Base-by-base conservation (phyloP, 2,329 filamentous ascomycete species). In the Macrophomina tecta region DNA sequence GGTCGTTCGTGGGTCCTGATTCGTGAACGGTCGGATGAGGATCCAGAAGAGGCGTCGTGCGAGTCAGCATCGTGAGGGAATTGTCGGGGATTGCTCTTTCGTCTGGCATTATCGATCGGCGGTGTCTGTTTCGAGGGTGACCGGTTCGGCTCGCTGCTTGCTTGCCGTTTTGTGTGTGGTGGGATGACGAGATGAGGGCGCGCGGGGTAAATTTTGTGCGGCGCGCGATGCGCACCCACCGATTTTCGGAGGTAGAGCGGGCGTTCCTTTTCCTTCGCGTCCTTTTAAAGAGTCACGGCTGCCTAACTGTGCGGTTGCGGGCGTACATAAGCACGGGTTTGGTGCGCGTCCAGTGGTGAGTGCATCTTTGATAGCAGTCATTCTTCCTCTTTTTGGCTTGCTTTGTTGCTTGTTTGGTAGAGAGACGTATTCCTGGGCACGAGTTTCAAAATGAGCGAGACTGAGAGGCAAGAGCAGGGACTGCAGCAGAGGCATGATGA, bases 71-170 rank as follows among this genome's bases (percentile, higher is more conserved):
- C 18, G 18, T 18, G 18, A 18, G 18, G 18, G 18, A 18, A 18
- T 18, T 18, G 18, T 18, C 18, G 18, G 18, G 18, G 18, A 32
- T 30, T 42, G 5, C 30, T 45, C 36, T 45, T 30, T 42, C 5
- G 36, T 46, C 34, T 11, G 32, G 18, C 23, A 23, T 55, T 14
- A 48, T 7, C 12, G 14, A 23, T 14, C 38, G 40, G 56, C 56
- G 56, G 56, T 60, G 28, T 48, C 56, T 23, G 8, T 16, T 32
- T 45, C 28, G 30, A 48, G 40, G n/a, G 58, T 62, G 58, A 62
- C 58, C 58, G 58, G 58, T 61, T 61, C 56, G 42, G 42, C n/a
- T 61, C 11, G 28, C 30, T 18, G 40, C 40, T 18, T 18, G 18
- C 18, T 18, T 18, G 18, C 18, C 18, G 18, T 18, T 18, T 18